Evolutionary conservation across 768 basidiomycete species (phyloP), one percentile per base, ranked within the genome.

Genomic region (Naganishia antarctica): DNA sequence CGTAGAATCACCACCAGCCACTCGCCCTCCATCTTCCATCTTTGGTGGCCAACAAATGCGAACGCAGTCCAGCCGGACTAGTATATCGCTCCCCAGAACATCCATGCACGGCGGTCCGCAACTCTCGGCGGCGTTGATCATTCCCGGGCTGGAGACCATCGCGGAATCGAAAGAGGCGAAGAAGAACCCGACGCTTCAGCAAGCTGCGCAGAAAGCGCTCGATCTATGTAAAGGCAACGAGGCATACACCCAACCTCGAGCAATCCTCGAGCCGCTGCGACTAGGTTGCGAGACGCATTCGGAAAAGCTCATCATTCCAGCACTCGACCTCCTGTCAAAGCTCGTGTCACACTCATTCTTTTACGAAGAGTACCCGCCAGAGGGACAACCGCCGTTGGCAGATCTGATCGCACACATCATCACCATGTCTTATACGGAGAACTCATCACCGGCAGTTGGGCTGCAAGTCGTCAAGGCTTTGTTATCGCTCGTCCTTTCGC

Each of bases 331-430:
- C 73, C 91, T 97, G 66, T 90, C 91, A 61, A 99, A 99, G 78
- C 84, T 99, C 69, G 90, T 98, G 67, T 93, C 92, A 7, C 91
- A 98, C 78, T 92, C 91, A 26, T 98, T 98, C 83, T 97, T 98
- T 73, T 84, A 85, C 45, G 93, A 96, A 70, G 77, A 83, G 32
- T 79, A 81, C 37, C 76, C 81, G 9, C 64, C 78, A 32, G 78
- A 83, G 3, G 83, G 85, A 8, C 82, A 85, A 44, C 85, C 87
- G 3, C 85, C 90, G 18, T 82, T 99, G 4, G 89, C 97, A 29
- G 96, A 98, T 76, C 79, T 93, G 34, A 91, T 99, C 62, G 89
- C 90, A 3, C 87, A 93, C 77, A 97, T 93, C 49, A 91, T 99
- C 74, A 92, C 93, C 2, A 82, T 90, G 8, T 91, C 90, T 63